Base-by-base conservation (phyloP, 1,284 basidiomycete species). In the Clitocybe nebularis region DNA sequence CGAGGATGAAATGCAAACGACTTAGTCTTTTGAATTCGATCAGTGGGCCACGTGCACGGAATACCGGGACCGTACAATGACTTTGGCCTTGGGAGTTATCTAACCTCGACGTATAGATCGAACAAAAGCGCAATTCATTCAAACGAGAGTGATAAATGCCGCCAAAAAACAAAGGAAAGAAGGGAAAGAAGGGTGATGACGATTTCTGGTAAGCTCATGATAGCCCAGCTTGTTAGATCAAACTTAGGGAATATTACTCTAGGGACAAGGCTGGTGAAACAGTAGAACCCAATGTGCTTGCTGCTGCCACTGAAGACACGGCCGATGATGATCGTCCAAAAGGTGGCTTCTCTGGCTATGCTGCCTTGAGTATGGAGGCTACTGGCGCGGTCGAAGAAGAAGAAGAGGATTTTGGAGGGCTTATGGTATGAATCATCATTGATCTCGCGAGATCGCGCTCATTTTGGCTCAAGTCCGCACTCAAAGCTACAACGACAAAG, bases 161-260 rank as follows among this genome's bases (percentile, higher is more conserved):
- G 46, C 89, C 90, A 39, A 94, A 93, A 70, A 88, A 81, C 58
- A 89, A 91, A 62, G 86, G 79, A 48, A 93, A 93, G 72, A 93
- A 92, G 63, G 80, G 74, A 16, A 91, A 91, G 68, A 90, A 84
- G 63, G 74, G 69, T 56, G 70, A 85, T 55, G 87, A 56, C 49
- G 89, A 88, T 50, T 88, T 78, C 69, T 93, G 90, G 90, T 91
- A 52, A 44, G 81, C 56, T 22, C 41, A 42, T n/a, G n/a, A n/a
- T n/a, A n/a, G n/a, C n/a, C n/a, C n/a, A n/a, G n/a, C n/a, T n/a
- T n/a, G n/a, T n/a, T n/a, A n/a, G n/a, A n/a, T n/a, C n/a, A n/a
- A n/a, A n/a, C n/a, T n/a, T n/a, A n/a, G n/a, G n/a, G n/a, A n/a
- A n/a, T n/a, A n/a, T n/a, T n/a, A n/a, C 45, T 49, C 21, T 53